Evolutionary conservation across 257 asterid genomes (phyloP), one percentile per base, ranked within the genome.

Genomic region (Solanum medicagineum): DNA sequence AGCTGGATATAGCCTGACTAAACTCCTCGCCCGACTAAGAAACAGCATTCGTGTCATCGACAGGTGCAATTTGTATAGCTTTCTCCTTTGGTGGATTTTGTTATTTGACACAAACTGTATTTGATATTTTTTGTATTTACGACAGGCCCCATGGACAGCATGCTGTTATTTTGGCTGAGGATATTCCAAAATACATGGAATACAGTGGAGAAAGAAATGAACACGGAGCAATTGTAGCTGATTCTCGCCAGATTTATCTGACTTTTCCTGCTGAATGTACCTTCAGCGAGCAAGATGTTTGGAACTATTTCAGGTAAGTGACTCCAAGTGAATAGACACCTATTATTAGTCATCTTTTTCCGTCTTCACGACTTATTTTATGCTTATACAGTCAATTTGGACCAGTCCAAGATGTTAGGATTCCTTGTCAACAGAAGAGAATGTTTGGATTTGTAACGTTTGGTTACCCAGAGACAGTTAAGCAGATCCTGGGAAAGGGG

Each of bases 81-180:
- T 57, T 8, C 63, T 49, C 29, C 45, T 42, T 82, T 45, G 77
- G 66, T 62, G 26, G 45, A 62, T 26, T 45, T 1, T 82, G 65
- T 62, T 60, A 4, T 47, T 82, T 82, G 55, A 62, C 45, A 26
- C 44, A 45, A 56, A 22, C 12, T 66, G 16, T 51, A 9, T 63
- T 36, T 57, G 82, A 62, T 47, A 10, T 60, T 26, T 16, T 53
- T 60, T 77, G 53, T 54, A 12, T 14, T 29, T 68, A 85, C 85
- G 66, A 22, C 90, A 95, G 98, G 92, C 97, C 98, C 87, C 98
- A 95, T 73, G 99, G 99, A 81, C 97, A 95, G 89, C 99, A 92
- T 82, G 91, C 98, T 5, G 93, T 95, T 73, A 87, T 95, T 83
- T 90, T 94, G 20, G 94, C 94, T 0, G 97, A 95, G 86, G 99